Evolutionary conservation across 129 eudicot species (phyloP).

Genomic region (Centella asiatica): DNA sequence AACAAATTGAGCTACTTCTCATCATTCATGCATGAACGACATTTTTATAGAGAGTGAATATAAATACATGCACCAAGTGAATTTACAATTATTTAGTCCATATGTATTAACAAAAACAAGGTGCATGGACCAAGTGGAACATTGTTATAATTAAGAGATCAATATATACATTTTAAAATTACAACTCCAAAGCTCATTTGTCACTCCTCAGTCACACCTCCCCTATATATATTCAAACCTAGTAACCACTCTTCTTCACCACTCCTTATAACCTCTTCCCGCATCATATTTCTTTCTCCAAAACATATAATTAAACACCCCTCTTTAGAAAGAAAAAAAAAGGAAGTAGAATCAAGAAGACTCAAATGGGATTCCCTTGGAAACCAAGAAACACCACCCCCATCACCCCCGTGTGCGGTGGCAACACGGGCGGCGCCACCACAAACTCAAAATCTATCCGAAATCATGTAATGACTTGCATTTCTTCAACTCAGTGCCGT

Average conservation of each 20-base stretch:
- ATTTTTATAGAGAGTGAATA: not conserved
- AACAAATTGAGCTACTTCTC: too few relatives aligned
- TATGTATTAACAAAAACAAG: not conserved
- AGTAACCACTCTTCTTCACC: not conserved
- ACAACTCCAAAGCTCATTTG: not conserved
- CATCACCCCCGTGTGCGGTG: not conserved
- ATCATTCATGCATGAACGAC: too few relatives aligned
- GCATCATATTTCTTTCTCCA: too few relatives aligned
- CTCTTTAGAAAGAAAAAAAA: not conserved
- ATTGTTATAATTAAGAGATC: not conserved
- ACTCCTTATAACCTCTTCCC: too few relatives aligned
- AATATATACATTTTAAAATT: not conserved
- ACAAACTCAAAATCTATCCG: not conserved
- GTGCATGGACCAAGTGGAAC: conserved; percentile 4
- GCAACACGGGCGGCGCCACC: not conserved
- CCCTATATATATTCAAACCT: not conserved
- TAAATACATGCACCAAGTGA: not conserved
- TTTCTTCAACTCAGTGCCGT: not conserved
- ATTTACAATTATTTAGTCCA: not conserved
- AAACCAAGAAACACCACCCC: not conserved
- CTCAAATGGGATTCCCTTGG: not conserved
- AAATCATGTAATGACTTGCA: not conserved
- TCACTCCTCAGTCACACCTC: not conserved
- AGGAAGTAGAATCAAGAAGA: not conserved
- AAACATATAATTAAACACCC: too few relatives aligned